These are phyloP conservation scores for Echeveria elegans DNA, from an alignment of 164 flowering plant genomes.

Conservation along the genomic window DNA sequence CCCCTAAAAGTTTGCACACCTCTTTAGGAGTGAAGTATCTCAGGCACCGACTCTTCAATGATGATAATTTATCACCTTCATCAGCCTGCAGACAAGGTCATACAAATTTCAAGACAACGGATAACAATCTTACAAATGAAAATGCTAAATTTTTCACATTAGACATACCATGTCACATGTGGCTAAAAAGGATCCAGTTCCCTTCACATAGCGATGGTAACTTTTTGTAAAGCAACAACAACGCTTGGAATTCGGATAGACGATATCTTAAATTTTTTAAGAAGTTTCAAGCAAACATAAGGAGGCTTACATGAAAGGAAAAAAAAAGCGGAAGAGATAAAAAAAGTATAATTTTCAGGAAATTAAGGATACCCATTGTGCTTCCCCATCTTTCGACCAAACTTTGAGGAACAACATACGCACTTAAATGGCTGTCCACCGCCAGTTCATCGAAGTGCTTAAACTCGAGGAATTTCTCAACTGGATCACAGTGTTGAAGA, in stretches of 20 bases:
- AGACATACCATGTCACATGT: slow-evolving; percentile 45
- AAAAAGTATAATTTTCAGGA: not conserved
- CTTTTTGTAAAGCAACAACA: slow-evolving; percentile 99
- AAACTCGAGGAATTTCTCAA: slow-evolving; percentile 63
- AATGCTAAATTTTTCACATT: slow-evolving; percentile 1
- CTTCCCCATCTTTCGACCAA: slow-evolving; percentile 91
- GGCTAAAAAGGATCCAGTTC: slow-evolving; percentile 91
- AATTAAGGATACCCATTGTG: slow-evolving; percentile 90
- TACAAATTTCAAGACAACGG: not conserved
- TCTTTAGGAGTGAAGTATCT: slow-evolving; percentile 96
- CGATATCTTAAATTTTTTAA: slow-evolving; percentile 61
- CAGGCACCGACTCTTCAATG: slow-evolving; percentile 52
- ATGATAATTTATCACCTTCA: slow-evolving; percentile 27
- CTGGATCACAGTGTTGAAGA: slow-evolving; percentile 44
- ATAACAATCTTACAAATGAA: not conserved
- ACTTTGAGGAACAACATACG: slow-evolving; percentile 55
- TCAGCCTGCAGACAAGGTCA: slow-evolving; percentile 29
- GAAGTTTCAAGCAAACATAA: slow-evolving; percentile 17
- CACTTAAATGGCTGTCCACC: slow-evolving; percentile 15
- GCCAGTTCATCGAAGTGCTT: slow-evolving; percentile 16
- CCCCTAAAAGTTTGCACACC: slow-evolving; percentile 28
- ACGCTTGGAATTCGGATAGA: slow-evolving; percentile 77
- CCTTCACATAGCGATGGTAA: slow-evolving; percentile 90
- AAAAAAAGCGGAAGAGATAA: too few relatives aligned
- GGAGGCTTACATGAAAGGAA: not conserved